Base-by-base conservation (phyloP, 2,329 filamentous ascomycete genomes). In the Colletotrichum brevisporum region DNA sequence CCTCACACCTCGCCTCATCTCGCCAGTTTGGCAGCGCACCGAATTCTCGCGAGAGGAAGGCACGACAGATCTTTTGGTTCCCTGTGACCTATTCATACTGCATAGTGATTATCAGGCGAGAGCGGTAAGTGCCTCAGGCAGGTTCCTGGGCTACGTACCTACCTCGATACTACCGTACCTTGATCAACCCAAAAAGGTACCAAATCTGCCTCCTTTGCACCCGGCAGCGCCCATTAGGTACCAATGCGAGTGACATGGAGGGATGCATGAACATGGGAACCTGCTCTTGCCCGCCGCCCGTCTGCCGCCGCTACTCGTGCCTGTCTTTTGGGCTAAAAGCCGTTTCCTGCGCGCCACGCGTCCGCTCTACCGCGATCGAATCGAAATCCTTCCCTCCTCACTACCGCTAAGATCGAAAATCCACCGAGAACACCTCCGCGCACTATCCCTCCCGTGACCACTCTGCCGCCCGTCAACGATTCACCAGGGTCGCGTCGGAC, bases 381-480 rank as follows among this genome's bases (percentile, higher is more conserved):
- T 57, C 45, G 52, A 45, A 26, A 53, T 27, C 45, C 59, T 56
- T 54, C 43, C 31, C 3, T 51, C 21, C 21, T 24, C 21, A 24
- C 59, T 6, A 12, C 55, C 36, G 26, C 58, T 13, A 45, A n/a
- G n/a, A 47, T 51, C 31, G 36, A 13, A 56, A 55, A 61, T 66
- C 57, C 56, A n/a, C 57, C 63, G 63, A 62, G 57, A 27, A 62
- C 43, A 48, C 27, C 21, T 18, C 51, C 58, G 52, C 18, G 43
- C 36, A 36, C 43, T 43, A 36, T 43, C 27, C 51, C 60, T 8
- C 47, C 52, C 48, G 21, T 18, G 48, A 52, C 16, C 36, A 47
- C 47, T 45, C 36, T 24, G 36, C 24, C 18, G 47, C 15, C 16
- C 36, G 10, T 26, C 16, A 16, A 27, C 5, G 58, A 16, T 10